Evolutionary conservation across 2,329 filamentous ascomycete genomes (phyloP).

Genomic region (Aureobasidium sp.): DNA sequence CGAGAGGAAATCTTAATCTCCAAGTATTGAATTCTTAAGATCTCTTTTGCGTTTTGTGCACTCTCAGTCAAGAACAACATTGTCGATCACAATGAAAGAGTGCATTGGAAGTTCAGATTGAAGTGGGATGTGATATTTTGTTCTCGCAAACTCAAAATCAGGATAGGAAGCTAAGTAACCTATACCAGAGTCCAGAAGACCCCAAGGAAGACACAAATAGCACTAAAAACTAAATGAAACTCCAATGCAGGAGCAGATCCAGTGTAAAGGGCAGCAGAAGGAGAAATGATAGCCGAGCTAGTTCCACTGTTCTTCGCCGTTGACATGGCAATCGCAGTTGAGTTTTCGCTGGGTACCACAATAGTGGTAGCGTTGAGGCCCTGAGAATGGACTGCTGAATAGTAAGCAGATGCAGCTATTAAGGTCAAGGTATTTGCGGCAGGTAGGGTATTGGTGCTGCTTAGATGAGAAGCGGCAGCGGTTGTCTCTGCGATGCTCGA

Average conservation of each 20-base stretch:
- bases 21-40: not conserved
- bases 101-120: too few relatives aligned
- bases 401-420: not conserved
- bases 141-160: not conserved
- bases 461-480: not conserved
- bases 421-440: not conserved
- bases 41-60: too few relatives aligned
- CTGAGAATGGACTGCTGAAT: not conserved
- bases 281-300: not conserved
- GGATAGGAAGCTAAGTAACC: not conserved
- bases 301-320: not conserved
- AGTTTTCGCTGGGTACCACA: not conserved
- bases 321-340: not conserved
- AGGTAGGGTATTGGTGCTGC: not conserved
- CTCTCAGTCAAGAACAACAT: too few relatives aligned
- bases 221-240: not conserved
- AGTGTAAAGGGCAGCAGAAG: not conserved
- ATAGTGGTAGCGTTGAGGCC: not conserved
- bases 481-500: too few relatives aligned
- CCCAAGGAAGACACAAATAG: not conserved
- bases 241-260: not conserved
- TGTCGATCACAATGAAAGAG: too few relatives aligned
- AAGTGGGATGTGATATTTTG: too few relatives aligned
- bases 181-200: not conserved
- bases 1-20: not conserved